Conservation (phyloP, 2,329 filamentous ascomycete genomes). For the Apiospora saccharicola region DNA sequence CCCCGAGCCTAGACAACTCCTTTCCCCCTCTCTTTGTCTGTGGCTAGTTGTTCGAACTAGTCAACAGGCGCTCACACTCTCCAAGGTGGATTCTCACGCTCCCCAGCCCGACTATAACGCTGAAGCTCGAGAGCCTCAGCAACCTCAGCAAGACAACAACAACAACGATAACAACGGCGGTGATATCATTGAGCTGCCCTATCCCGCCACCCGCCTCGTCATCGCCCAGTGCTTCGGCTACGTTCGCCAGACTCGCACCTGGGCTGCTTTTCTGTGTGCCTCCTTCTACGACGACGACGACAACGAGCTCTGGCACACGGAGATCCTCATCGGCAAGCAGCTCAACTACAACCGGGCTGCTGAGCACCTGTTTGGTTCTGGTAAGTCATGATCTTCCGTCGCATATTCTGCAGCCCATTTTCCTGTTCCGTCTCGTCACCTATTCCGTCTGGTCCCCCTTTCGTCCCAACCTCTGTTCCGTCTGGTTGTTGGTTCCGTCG, state of each 20-base stretch:
- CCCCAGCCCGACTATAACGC: neutral
- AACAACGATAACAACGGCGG: neutral
- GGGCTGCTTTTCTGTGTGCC: conserved; percentile 56
- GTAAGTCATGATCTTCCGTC: neutral
- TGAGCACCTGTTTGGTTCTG: neutral
- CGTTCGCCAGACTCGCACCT: conserved; percentile 44
- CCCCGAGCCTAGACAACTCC: neutral
- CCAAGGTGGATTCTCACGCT: conserved; percentile 39
- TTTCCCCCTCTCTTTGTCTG: conserved; percentile 8
- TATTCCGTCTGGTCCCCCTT: neutral
- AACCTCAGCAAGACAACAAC: too few relatives aligned
- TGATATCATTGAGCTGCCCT: conserved; percentile 44
- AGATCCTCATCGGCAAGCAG: conserved; percentile 48
- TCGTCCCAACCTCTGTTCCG: neutral
- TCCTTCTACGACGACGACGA: conserved; percentile 55
- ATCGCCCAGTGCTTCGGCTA: conserved; percentile 52
- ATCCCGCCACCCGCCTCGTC: conserved; percentile 54
- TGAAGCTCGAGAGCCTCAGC: neutral
- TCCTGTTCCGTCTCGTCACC: neutral
- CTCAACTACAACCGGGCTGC: neutral
- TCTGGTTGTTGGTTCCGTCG: too few relatives aligned
- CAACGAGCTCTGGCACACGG: conserved; percentile 53
- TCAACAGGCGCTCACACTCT: conserved; percentile 14
- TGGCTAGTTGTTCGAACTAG: conserved; percentile 27
- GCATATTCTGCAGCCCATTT: neutral